These are phyloP conservation scores for Xylaria sp. DNA, from an alignment of 2,329 filamentous ascomycete genomes.

Conservation along the genomic window DNA sequence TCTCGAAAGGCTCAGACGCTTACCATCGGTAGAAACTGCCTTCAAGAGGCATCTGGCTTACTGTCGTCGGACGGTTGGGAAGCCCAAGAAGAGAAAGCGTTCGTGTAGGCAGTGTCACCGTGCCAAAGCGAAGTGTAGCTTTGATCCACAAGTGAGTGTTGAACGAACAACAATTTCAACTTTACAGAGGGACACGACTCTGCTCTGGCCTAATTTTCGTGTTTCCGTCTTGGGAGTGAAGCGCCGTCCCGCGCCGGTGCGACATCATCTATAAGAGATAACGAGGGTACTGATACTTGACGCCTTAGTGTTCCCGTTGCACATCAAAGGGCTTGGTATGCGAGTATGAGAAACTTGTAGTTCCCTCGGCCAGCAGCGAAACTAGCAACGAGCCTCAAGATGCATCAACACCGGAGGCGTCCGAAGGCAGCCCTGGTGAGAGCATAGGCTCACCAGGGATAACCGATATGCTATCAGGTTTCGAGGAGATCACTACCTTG, in stretches of 20 bases:
- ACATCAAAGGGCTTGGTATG: slow-evolving; percentile 40
- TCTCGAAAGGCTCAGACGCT: not conserved
- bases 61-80: slow-evolving; percentile 39
- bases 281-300: slow-evolving; percentile 14
- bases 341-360: slow-evolving; percentile 40
- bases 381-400: slow-evolving; percentile 17
- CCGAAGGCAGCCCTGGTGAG: slow-evolving; percentile 26
- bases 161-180: slow-evolving; percentile 27
- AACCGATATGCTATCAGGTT: not conserved
- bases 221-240: not conserved
- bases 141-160: slow-evolving; percentile 41
- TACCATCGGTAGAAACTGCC: slow-evolving; percentile 39
- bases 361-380: slow-evolving; percentile 6
- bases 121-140: slow-evolving; percentile 46
- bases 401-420: slow-evolving; percentile 20
- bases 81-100: slow-evolving; percentile 41
- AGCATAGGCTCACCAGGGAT: slow-evolving; percentile 2
- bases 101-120: slow-evolving; percentile 45
- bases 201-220: not conserved
- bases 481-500: not conserved
- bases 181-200: slow-evolving; percentile 28
- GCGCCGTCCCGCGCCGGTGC: too few relatives aligned
- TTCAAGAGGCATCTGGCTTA: slow-evolving; percentile 46
- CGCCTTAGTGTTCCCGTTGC: slow-evolving; percentile 39
- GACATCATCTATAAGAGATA: not conserved